These are phyloP conservation scores for Sclerospora graminicola DNA, from an alignment of 352 stramenopile species.

Conservation along the genomic window DNA sequence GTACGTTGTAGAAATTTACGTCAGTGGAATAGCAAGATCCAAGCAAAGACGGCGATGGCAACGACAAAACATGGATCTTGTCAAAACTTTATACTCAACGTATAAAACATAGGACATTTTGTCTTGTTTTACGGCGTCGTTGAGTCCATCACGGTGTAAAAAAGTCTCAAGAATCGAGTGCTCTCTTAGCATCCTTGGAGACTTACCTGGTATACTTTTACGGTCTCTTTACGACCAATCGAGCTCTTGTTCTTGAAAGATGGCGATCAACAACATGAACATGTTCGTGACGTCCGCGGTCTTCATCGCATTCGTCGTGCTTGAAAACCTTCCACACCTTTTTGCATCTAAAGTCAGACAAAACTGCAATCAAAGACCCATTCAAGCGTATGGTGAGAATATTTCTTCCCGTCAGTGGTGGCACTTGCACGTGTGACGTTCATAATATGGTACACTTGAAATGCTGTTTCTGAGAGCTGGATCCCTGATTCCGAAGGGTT, in stretches of 20 bases:
- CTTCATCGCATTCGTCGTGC: not conserved
- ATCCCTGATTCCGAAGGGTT: slow-evolving; percentile 62
- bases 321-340: not conserved
- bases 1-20: too few relatives aligned
- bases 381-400: slow-evolving; percentile 95
- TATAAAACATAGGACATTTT: slow-evolving; percentile 15
- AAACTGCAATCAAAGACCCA: slow-evolving; percentile 16
- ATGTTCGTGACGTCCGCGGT: not conserved
- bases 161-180: not conserved
- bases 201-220: not conserved
- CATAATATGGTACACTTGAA: slow-evolving; percentile 83
- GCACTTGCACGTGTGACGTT: slow-evolving; percentile 90
- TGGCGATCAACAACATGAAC: not conserved
- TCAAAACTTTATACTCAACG: too few relatives aligned
- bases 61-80: too few relatives aligned
- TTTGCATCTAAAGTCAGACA: not conserved
- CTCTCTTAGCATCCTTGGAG: not conserved
- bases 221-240: not conserved
- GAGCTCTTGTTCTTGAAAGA: not conserved
- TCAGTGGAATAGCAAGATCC: too few relatives aligned
- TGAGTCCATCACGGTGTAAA: not conserved
- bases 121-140: not conserved
- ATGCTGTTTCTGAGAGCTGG: slow-evolving; percentile 47
- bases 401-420: slow-evolving; percentile 88
- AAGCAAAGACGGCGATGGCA: too few relatives aligned